These are phyloP conservation scores for Hirsutella thompsonii DNA, from an alignment of 2,329 filamentous ascomycete species.

Conservation along the genomic window DNA sequence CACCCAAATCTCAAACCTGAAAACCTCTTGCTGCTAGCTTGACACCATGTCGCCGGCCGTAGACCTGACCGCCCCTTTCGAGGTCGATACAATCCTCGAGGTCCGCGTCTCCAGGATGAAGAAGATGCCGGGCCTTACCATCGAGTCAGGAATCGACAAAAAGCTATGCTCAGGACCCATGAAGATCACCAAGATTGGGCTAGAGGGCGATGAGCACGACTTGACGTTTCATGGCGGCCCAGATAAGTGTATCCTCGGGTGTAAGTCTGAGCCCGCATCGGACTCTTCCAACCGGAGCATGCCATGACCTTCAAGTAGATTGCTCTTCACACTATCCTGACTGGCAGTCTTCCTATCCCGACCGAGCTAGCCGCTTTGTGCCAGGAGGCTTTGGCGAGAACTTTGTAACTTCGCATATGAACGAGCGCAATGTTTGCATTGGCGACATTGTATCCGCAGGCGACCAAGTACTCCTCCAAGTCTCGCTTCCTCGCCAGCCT, in stretches of 20 bases:
- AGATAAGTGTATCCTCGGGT: conserved; percentile 51
- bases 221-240: conserved; percentile 46
- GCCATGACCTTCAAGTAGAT: conserved; percentile 24
- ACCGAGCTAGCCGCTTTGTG: conserved; percentile 34
- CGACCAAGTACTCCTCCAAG: conserved; percentile 37
- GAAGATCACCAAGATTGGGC: conserved; percentile 32
- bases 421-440: conserved; percentile 53
- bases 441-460: conserved; percentile 46
- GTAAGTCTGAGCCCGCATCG: conserved; percentile 19
- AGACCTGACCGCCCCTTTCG: conserved; percentile 28
- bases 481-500: conserved; percentile 48
- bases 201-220: conserved; percentile 49
- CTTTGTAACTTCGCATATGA: conserved; percentile 42
- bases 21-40: background rate
- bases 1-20: background rate
- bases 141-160: conserved; percentile 47
- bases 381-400: conserved; percentile 54
- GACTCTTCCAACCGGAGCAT: background rate
- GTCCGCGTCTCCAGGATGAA: conserved; percentile 45
- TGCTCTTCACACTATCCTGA: conserved; percentile 43
- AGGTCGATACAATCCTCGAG: conserved; percentile 38
- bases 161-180: conserved; percentile 18
- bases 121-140: conserved; percentile 34
- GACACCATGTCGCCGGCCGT: background rate
- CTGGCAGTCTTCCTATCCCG: conserved; percentile 41